These are phyloP conservation scores for Huntiella decipiens DNA, from an alignment of 2,329 filamentous ascomycete genomes.

Conservation along the genomic window DNA sequence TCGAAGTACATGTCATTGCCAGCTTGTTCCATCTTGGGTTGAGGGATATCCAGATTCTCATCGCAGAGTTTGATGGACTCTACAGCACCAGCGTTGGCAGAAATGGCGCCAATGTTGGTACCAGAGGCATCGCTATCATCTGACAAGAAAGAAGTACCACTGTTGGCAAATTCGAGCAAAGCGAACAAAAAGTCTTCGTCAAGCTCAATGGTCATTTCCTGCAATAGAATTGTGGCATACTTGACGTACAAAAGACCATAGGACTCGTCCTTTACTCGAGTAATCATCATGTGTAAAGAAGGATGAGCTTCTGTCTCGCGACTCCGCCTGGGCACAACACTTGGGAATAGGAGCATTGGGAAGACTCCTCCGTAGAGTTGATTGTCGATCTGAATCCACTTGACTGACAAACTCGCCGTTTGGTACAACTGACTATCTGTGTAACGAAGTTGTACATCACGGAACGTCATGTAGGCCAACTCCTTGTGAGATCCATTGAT, in stretches of 20 bases:
- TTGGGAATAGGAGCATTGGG: slow-evolving; percentile 90
- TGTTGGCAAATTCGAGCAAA: slow-evolving; percentile 82
- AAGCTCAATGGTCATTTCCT: slow-evolving; percentile 95
- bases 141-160: slow-evolving; percentile 62
- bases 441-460: slow-evolving; percentile 79
- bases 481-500: slow-evolving; percentile 86
- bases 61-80: slow-evolving; percentile 68
- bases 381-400: slow-evolving; percentile 99
- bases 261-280: slow-evolving; percentile 90
- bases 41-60: slow-evolving; percentile 75
- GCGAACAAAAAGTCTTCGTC: slow-evolving; percentile 98
- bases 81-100: background rate
- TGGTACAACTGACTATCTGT: slow-evolving; percentile 88
- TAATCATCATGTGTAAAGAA: slow-evolving; percentile 79
- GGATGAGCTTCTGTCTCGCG: slow-evolving; percentile 94
- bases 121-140: slow-evolving; percentile 3
- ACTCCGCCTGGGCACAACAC: slow-evolving; percentile 90
- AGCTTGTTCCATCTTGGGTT: slow-evolving; percentile 65
- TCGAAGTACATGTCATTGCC: slow-evolving; percentile 98
- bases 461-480: slow-evolving; percentile 79
- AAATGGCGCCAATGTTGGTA: background rate
- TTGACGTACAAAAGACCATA: slow-evolving; percentile 98
- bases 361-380: slow-evolving; percentile 97
- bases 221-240: slow-evolving; percentile 79
- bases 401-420: slow-evolving; percentile 73